Percentiles rank a stretch among this genome's conserved stretches.
Conservation (phyloP, 2,329 filamentous ascomycete species). For the Exophiala sideris region DNA sequence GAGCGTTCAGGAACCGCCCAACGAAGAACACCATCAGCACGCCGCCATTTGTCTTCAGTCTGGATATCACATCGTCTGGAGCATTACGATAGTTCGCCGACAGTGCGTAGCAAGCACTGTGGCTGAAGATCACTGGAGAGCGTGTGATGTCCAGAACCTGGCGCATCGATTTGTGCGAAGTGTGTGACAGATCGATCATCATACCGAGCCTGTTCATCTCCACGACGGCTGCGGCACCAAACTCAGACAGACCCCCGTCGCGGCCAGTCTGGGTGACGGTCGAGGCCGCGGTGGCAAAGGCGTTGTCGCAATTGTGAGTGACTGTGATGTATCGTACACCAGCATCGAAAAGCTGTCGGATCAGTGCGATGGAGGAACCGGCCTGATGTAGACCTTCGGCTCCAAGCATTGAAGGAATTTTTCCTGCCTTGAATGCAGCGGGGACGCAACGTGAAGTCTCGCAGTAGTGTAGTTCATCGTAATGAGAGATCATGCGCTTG, state of each 20-base stretch:
- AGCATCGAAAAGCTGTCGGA: slow-evolving; percentile 27
- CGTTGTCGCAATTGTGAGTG: slow-evolving; percentile 33
- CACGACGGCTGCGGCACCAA: slow-evolving; percentile 26
- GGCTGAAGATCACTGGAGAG: slow-evolving; percentile 30
- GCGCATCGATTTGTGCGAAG: slow-evolving; percentile 29
- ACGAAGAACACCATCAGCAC: slow-evolving; percentile 43
- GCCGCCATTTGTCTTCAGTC: slow-evolving; percentile 37
- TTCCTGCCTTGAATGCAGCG: slow-evolving; percentile 23
- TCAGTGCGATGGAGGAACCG: slow-evolving; percentile 27
- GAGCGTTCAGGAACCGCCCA: slow-evolving; percentile 33
- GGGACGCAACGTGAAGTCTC: slow-evolving; percentile 24
- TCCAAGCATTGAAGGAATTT: slow-evolving; percentile 28
- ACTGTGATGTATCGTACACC: slow-evolving; percentile 29
- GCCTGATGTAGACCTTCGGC: slow-evolving; percentile 32
- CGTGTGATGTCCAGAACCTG: slow-evolving; percentile 26
- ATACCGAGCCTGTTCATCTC: slow-evolving; percentile 33
- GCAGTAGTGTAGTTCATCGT: slow-evolving; percentile 28
- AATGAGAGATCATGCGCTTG: slow-evolving; percentile 29
- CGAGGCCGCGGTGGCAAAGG: slow-evolving; percentile 30
- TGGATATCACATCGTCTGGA: slow-evolving; percentile 40
- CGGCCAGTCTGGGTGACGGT: slow-evolving; percentile 23
- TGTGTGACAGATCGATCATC: slow-evolving; percentile 32
- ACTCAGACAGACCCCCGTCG: slow-evolving; percentile 27
- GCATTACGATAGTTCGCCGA: slow-evolving; percentile 39
- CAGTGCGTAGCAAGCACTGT: slow-evolving; percentile 27